Evolutionary conservation across 371 early-diverging fungal species (phyloP).

Genomic region (Circinella umbellata): DNA sequence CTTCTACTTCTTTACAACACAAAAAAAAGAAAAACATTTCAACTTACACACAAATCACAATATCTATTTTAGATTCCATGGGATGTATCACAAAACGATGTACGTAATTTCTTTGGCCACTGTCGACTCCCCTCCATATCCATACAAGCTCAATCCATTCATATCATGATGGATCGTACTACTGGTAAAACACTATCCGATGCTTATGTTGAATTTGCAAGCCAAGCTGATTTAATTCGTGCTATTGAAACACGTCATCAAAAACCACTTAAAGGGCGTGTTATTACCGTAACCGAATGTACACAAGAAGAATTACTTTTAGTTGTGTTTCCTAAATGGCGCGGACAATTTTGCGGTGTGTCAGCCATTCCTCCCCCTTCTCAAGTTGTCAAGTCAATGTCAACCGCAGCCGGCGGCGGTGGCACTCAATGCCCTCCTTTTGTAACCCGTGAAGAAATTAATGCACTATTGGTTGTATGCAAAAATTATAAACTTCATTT

Average conservation of each 20-base stretch:
- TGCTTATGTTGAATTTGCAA: constrained; percentile 68
- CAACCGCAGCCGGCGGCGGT: constrained; percentile 47
- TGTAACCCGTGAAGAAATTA: constrained; percentile 76
- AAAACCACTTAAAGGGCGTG: constrained; percentile 68
- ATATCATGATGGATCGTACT: constrained; percentile 63
- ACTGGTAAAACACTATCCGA: constrained; percentile 72
- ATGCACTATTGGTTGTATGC: constrained; percentile 69
- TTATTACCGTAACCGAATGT: constrained; percentile 63
- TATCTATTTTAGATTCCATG: constrained; percentile 50
- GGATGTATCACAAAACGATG: constrained; percentile 61
- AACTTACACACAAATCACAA: background rate
- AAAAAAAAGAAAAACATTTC: background rate
- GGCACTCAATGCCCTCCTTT: constrained; percentile 59
- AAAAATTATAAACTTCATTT: constrained; percentile 80
- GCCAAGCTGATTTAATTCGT: constrained; percentile 39
- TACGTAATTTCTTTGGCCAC: constrained; percentile 51
- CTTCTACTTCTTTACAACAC: background rate
- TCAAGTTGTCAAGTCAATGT: constrained; percentile 45
- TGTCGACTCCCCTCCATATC: constrained; percentile 43
- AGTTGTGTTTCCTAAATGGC: constrained; percentile 73
- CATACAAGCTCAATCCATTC: constrained; percentile 53
- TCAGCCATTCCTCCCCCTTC: constrained; percentile 45
- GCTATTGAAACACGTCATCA: constrained; percentile 59
- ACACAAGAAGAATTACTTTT: constrained; percentile 70
- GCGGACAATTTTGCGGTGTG: constrained; percentile 56